These are phyloP conservation scores for Fusarium proliferatum DNA, from an alignment of 2,329 filamentous ascomycete species.

Conservation along the genomic window DNA sequence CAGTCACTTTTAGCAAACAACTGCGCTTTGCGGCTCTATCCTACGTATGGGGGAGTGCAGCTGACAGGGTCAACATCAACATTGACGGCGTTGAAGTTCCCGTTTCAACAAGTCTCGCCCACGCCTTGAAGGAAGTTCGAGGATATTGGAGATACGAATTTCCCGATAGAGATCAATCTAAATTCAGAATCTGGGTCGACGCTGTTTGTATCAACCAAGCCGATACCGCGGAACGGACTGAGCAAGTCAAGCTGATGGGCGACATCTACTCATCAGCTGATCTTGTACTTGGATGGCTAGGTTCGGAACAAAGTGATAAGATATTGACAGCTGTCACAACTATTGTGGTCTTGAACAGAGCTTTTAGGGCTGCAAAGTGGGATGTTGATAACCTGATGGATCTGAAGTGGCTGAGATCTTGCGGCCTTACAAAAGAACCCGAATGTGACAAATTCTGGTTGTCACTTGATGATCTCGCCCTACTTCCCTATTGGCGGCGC, in stretches of 20 bases:
- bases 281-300: neutral
- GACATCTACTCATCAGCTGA: conserved; percentile 7
- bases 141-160: neutral
- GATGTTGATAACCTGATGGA: neutral
- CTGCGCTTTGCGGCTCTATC: neutral
- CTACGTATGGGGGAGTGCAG: neutral
- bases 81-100: neutral
- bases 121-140: neutral
- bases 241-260: conserved; percentile 18
- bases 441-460: neutral
- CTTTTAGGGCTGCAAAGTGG: neutral
- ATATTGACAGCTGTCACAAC: neutral
- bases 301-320: neutral
- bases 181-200: conserved; percentile 8
- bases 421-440: neutral
- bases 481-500: neutral
- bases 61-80: neutral
- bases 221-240: neutral
- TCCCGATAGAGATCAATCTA: neutral
- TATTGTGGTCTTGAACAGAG: neutral
- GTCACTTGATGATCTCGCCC: neutral
- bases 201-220: conserved; percentile 1
- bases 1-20: neutral
- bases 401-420: neutral
- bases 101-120: neutral